Base-by-base conservation (phyloP, 805 yeast species). In the Metschnikowia borealis region DNA sequence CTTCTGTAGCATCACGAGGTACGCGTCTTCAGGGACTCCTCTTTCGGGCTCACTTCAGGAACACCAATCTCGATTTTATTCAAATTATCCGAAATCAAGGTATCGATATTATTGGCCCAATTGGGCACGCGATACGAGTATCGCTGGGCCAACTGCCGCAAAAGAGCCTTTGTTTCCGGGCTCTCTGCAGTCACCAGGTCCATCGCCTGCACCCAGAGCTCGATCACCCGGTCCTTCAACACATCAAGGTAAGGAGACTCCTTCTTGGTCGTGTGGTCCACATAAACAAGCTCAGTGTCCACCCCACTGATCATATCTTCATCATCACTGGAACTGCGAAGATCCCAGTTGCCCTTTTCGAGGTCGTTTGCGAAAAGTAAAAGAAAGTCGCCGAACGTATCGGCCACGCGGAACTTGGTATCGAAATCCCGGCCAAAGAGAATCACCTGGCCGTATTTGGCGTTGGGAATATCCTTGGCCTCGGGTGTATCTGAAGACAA, bases 351-450 rank as follows among this genome's bases (percentile, higher is more conserved):
- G 10, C 96, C 96, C 46, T 74, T 78, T 64, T 91, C 97, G 50
- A 92, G 73, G 65, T 92, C 97, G 57, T 89, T 89, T 26, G 91
- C 96, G 64, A 90, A 84, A 46, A 79, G 78, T 48, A 90, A 73
- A 47, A 92, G 69, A 66, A 94, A 94, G 61, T 87, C 94, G 15
- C 96, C 96, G 85, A 96, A 92, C 49, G 85, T 86, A 46, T 82
- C 81, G 17, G 97, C 95, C 49, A 94, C 74, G 36, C 87, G 91
- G 67, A 80, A 89, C 65, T 92, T 92, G 36, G 87, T 82, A 70
- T 92, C 98, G 63, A 84, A 92, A 57, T 92, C 98, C 63, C 97
- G 83, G 37, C 99, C 99, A 67, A 88, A 92, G 48, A 91, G 63
- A 54, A 92, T 92, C 17, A 94, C 85, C 70, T 92, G 99, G 36